Base-by-base conservation (phyloP, 192 early-diverging fungal species). In the Martensiomyces pterosporus region DNA sequence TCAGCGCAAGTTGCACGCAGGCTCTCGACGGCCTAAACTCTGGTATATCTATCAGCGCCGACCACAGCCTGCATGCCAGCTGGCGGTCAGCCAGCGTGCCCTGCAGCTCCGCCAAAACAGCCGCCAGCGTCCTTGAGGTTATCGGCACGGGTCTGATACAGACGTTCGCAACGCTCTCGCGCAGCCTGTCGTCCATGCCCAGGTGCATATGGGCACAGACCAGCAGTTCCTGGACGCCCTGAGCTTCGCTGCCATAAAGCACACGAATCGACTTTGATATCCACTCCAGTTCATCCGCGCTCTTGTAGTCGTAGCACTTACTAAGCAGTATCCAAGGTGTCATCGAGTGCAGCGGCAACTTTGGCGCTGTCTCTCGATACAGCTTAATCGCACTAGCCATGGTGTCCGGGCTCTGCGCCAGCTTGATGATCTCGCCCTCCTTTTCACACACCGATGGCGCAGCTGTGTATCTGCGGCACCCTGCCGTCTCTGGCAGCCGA, bases 311-410 rank as follows among this genome's bases (percentile, higher is more conserved):
- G 38, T 61, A 48, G 50, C 63, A 58, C 19, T 52, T 47, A 19
- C 54, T 52, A 16, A 74, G 50, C 9, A 74, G 63, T 43, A 66
- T 50, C 70, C 70, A 74, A 16, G 70, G 70, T 4, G 59, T 57
- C n/a, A 33, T 36, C 18, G 70, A 74, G 15, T 39, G 33, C 14
- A 57, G 18, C 18, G 70, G 57, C 32, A 64, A 16, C 17, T 23
- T 39, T 5, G 24, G 34, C 7, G 49, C 16, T 3, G 34, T 23
- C 26, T 54, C 42, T 18, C 40, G 42, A 43, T 73, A 73, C 57
- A 65, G 23, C 24, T 16, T 42, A 4, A 73, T 43, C 5, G 69
- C 69, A 21, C 41, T 29, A 7, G 29, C 14, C 21, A 73, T 48
- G 2, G 70, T 62, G 12, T 48, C 47, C 3, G 49, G 51, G 27